Evolutionary conservation across 2,329 filamentous ascomycete genomes (phyloP).

Genomic region (Plectosphaerella sp.): DNA sequence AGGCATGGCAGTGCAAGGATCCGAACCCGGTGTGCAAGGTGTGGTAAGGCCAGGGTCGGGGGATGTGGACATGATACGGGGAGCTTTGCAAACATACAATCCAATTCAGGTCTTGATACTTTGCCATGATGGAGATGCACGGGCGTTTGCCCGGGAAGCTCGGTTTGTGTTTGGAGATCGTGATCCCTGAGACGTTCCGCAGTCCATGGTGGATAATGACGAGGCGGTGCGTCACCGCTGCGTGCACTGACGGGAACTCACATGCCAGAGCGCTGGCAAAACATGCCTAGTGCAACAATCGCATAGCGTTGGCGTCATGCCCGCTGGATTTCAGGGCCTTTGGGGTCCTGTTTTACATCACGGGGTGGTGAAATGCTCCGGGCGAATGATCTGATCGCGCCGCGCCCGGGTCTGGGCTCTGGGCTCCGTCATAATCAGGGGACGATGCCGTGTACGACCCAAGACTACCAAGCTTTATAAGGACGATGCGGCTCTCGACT

Average conservation of each 20-base stretch:
- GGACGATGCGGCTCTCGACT: not conserved
- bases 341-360: not conserved
- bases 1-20: slow-evolving; percentile 60
- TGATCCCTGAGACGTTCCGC: not conserved
- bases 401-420: not conserved
- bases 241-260: not conserved
- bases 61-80: too few species aligned
- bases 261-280: not conserved
- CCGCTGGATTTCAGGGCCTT: not conserved
- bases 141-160: too few species aligned
- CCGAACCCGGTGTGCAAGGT: slow-evolving; percentile 66
- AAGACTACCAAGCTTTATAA: not conserved
- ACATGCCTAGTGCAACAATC: not conserved
- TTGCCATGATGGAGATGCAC: too few species aligned
- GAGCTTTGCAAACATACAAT: too few species aligned
- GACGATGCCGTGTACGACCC: not conserved
- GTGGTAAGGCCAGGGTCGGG: slow-evolving; percentile 51
- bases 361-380: not conserved
- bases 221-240: not conserved
- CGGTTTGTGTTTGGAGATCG: not conserved
- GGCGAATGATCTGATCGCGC: not conserved
- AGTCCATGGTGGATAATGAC: not conserved
- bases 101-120: too few species aligned
- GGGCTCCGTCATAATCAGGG: not conserved
- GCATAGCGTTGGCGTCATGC: not conserved